Evolutionary conservation across 2,329 filamentous ascomycete genomes (phyloP).

Genomic region (Cryphonectria naterciae): DNA sequence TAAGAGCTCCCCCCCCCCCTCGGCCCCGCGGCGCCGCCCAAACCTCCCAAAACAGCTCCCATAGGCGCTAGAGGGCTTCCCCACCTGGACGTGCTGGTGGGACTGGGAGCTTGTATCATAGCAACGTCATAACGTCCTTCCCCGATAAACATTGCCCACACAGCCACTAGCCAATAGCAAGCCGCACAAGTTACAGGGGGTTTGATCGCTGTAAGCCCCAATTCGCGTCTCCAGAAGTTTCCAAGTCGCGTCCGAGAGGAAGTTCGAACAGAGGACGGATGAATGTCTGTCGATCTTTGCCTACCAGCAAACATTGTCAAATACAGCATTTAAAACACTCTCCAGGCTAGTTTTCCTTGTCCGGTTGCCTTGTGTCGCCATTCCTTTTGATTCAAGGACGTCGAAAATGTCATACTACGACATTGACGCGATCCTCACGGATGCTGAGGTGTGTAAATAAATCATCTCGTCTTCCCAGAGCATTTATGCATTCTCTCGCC

Average conservation of each 20-base stretch:
- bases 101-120: neutral
- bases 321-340: neutral
- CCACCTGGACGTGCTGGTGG: neutral
- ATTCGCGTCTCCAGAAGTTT: conserved; percentile 21
- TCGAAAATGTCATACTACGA: conserved; percentile 76
- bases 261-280: neutral
- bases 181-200: conserved; percentile 1
- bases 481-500: neutral
- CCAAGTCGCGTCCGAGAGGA: neutral
- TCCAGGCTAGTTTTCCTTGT: neutral
- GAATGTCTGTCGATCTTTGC: neutral
- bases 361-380: neutral
- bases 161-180: neutral
- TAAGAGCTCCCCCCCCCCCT: neutral
- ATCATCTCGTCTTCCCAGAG: neutral
- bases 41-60: neutral
- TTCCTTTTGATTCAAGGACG: neutral
- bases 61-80: neutral
- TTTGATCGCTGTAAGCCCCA: conserved; percentile 2
- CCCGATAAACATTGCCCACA: neutral
- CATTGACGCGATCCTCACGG: conserved; percentile 81
- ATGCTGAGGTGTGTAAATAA: conserved; percentile 66
- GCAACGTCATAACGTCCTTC: neutral
- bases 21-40: no score
- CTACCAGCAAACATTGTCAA: neutral